Conservation (phyloP, 2,329 filamentous ascomycete genomes). For the Ascochyta fabae region DNA sequence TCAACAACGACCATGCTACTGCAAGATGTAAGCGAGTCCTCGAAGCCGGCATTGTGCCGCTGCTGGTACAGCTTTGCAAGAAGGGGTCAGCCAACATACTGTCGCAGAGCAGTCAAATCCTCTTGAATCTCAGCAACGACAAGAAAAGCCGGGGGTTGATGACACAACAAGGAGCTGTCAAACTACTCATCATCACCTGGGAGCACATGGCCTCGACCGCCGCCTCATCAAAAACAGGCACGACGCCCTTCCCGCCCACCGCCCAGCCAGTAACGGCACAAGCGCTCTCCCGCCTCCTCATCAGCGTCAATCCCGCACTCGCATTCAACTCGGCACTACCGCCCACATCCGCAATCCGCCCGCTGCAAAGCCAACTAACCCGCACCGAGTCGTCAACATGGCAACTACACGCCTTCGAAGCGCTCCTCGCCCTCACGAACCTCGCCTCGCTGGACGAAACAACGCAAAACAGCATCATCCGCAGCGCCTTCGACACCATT, state of each 20-base stretch:
- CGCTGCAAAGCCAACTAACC: conserved; percentile 75
- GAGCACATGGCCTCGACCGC: conserved; percentile 58
- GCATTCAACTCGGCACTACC: conserved; percentile 81
- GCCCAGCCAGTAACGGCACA: conserved; percentile 70
- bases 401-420: conserved; percentile 87
- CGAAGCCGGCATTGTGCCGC: conserved; percentile 76
- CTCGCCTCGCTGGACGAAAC: conserved; percentile 76
- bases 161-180: conserved; percentile 92
- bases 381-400: conserved; percentile 66
- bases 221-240: conserved; percentile 52
- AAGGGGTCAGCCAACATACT: conserved; percentile 74
- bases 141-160: conserved; percentile 76
- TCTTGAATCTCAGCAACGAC: conserved; percentile 79
- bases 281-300: conserved; percentile 82
- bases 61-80: conserved; percentile 78
- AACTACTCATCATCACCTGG: conserved; percentile 77
- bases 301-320: conserved; percentile 82
- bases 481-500: conserved; percentile 73
- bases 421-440: conserved; percentile 90
- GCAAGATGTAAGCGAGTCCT: conserved; percentile 80
- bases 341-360: conserved; percentile 79
- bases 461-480: conserved; percentile 72
- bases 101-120: conserved; percentile 74
- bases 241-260: conserved; percentile 36
- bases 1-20: conserved; percentile 77